Evolutionary conservation across 2,329 filamentous ascomycete genomes (phyloP), one percentile per base, ranked within the genome.

Genomic region (Sporothrix pallida): DNA sequence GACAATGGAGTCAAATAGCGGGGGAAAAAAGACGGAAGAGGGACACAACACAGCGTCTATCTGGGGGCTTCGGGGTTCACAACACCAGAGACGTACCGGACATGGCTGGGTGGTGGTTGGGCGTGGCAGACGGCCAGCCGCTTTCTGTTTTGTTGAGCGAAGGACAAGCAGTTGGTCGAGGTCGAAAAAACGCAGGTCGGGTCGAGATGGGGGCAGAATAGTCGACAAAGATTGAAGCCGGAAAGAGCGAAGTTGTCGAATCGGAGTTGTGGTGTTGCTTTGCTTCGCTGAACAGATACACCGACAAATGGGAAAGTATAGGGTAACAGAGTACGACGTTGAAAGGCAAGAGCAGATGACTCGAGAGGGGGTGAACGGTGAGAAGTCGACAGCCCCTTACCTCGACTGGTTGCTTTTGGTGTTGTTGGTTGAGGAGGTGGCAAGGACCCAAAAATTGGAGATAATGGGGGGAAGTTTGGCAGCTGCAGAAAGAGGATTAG

Each of bases 371-470:
- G 8, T 42, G 26, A 12, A 31, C 12, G 20, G 23, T 37, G 63
- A 37, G 46, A 17, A 50, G 58, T n/a, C 58, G 20, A 7, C 23
- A 42, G 31, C 31, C 31, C 31, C 31, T 37, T 37, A 37, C 31
- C 31, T 37, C 31, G 31, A 37, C 31, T 37, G 31, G 31, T 37
- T 37, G 31, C 7, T 37, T 37, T 37, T 37, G 31, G 31, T 37
- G 31, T 37, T 37, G 31, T 26, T 37, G 23, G 23, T 4, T 13
- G 12, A 69, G 17, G 26, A 56, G 10, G 42, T 48, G 31, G 5
- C 31, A 37, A 37, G 48, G 60, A 37, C 31, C 68, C 37, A 48
- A 70, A 58, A 58, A 70, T 70, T 70, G 52, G 50, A 70, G 68
- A 70, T 58, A 46, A 26, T 23, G n/a, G n/a, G 13, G 23, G 23